These are phyloP conservation scores for Candida ficus DNA, from an alignment of 805 yeast genomes.

Conservation along the genomic window DNA sequence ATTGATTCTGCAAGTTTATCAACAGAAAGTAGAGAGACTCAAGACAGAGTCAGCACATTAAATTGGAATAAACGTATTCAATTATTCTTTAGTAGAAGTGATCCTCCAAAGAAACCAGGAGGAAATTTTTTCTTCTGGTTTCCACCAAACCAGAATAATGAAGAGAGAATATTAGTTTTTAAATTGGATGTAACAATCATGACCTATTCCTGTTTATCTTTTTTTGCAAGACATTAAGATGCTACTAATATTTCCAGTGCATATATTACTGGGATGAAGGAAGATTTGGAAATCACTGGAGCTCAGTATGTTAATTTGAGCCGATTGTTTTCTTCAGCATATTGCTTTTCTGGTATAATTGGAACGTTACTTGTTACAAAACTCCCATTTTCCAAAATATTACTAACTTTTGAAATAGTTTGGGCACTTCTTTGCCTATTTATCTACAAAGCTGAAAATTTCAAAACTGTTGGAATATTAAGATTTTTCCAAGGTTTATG, in stretches of 20 bases:
- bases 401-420: constrained; percentile 6
- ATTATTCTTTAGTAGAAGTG: constrained; percentile 13
- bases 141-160: constrained; percentile 8
- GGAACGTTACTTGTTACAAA: constrained; percentile 6
- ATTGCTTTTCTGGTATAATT: constrained; percentile 8
- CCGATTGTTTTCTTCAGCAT: constrained; percentile 7
- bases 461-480: constrained; percentile 35
- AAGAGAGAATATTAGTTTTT: constrained; percentile 8
- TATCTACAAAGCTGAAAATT: constrained; percentile 7
- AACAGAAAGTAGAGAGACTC: too few relatives aligned
- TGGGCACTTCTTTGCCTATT: constrained; percentile 47
- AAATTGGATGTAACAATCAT: constrained; percentile 12
- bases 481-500: constrained; percentile 58
- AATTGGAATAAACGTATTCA: too few relatives aligned
- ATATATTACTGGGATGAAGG: constrained; percentile 50
- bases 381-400: constrained; percentile 4
- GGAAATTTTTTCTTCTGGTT: constrained; percentile 17
- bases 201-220: constrained; percentile 12
- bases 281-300: constrained; percentile 44
- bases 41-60: too few relatives aligned
- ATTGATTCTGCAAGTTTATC: too few relatives aligned
- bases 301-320: constrained; percentile 29
- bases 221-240: constrained; percentile 45
- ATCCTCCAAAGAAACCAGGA: constrained; percentile 11
- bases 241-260: constrained; percentile 54